These are phyloP conservation scores for Rhytidhysteron rufulum DNA, from an alignment of 2,329 filamentous ascomycete genomes.

Conservation along the genomic window DNA sequence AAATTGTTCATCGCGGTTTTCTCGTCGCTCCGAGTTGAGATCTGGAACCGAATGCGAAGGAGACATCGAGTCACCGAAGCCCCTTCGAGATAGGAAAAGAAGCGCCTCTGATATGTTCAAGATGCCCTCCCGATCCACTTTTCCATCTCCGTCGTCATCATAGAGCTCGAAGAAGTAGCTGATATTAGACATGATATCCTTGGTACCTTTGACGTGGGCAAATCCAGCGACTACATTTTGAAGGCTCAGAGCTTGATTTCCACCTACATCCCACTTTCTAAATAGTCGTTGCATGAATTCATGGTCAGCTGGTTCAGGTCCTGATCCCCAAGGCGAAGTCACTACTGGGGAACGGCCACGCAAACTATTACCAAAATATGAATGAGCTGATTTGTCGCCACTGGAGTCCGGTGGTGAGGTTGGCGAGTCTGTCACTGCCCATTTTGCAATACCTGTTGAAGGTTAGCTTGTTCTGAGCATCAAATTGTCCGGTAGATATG, in stretches of 20 bases:
- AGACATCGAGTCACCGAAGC: conserved; percentile 70
- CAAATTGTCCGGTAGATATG: too few relatives aligned
- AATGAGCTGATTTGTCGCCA: conserved; percentile 51
- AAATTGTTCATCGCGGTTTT: conserved; percentile 78
- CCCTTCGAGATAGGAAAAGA: conserved; percentile 84
- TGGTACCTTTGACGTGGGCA: conserved; percentile 85
- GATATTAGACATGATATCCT: conserved; percentile 96
- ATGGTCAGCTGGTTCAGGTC: conserved; percentile 77
- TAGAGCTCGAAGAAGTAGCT: conserved; percentile 98
- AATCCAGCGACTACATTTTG: conserved; percentile 91
- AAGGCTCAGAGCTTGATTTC: conserved; percentile 71
- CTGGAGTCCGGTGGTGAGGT: conserved; percentile 53
- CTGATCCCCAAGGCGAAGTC: conserved; percentile 55
- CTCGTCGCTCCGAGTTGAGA: conserved; percentile 38
- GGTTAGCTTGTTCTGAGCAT: too few relatives aligned
- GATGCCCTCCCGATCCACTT: conserved; percentile 92
- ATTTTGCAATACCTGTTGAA: conserved; percentile 74
- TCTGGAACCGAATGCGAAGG: conserved; percentile 59
- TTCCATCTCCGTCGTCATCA: conserved; percentile 87
- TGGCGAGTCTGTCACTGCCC: conserved; percentile 87
- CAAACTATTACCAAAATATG: conserved; percentile 52
- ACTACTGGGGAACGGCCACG: conserved; percentile 38
- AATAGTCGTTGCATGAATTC: conserved; percentile 91
- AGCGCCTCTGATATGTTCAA: conserved; percentile 90
- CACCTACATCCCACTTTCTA: conserved; percentile 79